Percentiles rank a stretch among this genome's conserved stretches.
These are phyloP conservation scores for Tricholoma sp. DNA, from an alignment of 768 basidiomycete species.

Conservation along the genomic window DNA sequence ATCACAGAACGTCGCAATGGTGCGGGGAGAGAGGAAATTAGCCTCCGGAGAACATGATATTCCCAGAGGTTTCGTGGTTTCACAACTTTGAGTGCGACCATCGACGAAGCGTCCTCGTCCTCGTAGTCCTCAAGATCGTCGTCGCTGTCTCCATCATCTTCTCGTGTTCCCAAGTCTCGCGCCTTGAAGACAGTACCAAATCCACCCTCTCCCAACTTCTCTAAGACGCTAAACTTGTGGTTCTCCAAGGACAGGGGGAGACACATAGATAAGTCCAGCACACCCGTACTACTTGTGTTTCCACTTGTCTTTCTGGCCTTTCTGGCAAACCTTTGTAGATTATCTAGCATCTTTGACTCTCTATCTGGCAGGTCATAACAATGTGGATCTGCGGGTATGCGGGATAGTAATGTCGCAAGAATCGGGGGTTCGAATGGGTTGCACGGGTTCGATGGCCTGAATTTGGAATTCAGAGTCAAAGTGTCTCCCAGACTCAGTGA, in stretches of 20 bases:
- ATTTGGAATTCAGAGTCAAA: constrained; percentile 53
- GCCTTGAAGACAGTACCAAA: constrained; percentile 96
- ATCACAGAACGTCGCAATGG: constrained; percentile 65
- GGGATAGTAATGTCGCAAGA: constrained; percentile 57
- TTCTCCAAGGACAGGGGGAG: constrained; percentile 60
- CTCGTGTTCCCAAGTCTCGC: constrained; percentile 45
- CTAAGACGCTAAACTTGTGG: constrained; percentile 62
- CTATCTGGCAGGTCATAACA: constrained; percentile 55
- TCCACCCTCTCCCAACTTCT: constrained; percentile 95
- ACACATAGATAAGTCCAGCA: constrained; percentile 29
- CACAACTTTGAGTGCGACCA: constrained; percentile 89
- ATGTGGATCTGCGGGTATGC: constrained; percentile 52
- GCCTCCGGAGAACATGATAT: constrained; percentile 74
- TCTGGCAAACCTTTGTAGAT: constrained; percentile 68
- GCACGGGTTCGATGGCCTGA: constrained; percentile 82
- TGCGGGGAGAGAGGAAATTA: constrained; percentile 64
- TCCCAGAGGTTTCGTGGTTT: constrained; percentile 91
- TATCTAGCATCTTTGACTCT: constrained; percentile 56
- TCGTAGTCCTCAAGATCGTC: constrained; percentile 54
- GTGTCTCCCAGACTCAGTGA: constrained; percentile 63
- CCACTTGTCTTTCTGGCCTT: constrained; percentile 40
- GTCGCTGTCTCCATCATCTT: constrained; percentile 46
- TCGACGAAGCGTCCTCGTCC: constrained; percentile 46
- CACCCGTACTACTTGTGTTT: constrained; percentile 26
- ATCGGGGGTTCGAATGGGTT: constrained; percentile 75